Conservation (phyloP, 345 rosid species). For the Capsella bursapastoris region DNA sequence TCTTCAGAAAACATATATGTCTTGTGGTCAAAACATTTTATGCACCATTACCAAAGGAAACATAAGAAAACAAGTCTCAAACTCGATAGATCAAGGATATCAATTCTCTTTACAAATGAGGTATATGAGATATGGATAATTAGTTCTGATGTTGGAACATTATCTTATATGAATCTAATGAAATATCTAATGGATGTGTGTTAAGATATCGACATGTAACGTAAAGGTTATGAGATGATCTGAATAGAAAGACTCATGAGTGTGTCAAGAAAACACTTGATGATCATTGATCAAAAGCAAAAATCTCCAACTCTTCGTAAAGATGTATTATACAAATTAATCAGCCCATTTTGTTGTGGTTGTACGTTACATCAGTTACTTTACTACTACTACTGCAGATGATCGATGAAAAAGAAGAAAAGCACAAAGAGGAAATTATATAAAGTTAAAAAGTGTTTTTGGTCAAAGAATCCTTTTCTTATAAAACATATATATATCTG, state of each 20-base stretch:
- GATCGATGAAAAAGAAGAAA: conserved; percentile 12
- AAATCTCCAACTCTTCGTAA: conserved; percentile 15
- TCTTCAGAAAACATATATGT: neutral
- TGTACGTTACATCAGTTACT: conserved; percentile 26
- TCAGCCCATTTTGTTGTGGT: conserved; percentile 35
- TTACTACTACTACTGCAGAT: conserved; percentile 32
- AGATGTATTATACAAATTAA: conserved; percentile 29
- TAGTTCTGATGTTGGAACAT: conserved; percentile 4
- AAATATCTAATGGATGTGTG: conserved; percentile 32
- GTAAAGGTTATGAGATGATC: conserved; percentile 37
- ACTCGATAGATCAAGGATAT: conserved; percentile 3
- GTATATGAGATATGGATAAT: conserved; percentile 10
- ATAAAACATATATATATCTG: conserved; percentile 27
- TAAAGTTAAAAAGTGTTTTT: neutral
- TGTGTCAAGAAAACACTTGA: conserved; percentile 41
- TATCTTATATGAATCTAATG: conserved; percentile 9
- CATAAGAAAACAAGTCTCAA: conserved; percentile 4
- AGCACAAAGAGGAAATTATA: conserved; percentile 4
- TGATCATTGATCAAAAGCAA: conserved; percentile 25
- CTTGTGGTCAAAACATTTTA: neutral
- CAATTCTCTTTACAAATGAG: neutral
- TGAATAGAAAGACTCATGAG: conserved; percentile 35
- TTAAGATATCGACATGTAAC: conserved; percentile 41
- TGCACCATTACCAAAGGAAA: neutral
- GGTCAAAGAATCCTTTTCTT: conserved; percentile 27